phyloP scores from a whole-genome alignment of 208 protist genomes.

The Acanthamoeba lenticulata region DNA sequence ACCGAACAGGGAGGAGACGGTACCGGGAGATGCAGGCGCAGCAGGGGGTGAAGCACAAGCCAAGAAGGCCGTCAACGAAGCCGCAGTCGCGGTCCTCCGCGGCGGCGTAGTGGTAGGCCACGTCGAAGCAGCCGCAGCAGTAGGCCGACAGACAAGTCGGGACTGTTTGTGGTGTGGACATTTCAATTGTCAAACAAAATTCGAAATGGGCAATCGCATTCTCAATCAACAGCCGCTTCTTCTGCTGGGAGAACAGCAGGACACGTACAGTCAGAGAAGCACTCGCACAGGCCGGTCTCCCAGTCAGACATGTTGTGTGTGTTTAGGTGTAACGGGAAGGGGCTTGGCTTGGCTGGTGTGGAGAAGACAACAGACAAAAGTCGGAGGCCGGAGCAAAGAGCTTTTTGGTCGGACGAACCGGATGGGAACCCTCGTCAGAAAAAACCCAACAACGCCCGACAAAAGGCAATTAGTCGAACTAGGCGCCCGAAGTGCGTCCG shows the following conservation, averaged over 20 bases:
- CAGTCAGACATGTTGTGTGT: constrained; percentile 53
- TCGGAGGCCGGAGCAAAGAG: background rate
- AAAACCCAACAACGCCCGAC: background rate
- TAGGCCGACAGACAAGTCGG: constrained; percentile 28
- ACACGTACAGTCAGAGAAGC: constrained; percentile 58
- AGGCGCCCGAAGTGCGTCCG: too few relatives aligned
- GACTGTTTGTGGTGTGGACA: constrained; percentile 9
- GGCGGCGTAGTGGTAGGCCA: constrained; percentile 42
- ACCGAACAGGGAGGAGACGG: too few relatives aligned
- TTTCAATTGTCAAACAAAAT: too few relatives aligned
- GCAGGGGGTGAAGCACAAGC: constrained; percentile 41
- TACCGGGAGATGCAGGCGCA: constrained; percentile 12
- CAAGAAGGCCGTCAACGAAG: background rate
- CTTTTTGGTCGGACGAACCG: background rate
- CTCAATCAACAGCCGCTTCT: background rate
- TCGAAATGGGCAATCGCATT: too few relatives aligned
- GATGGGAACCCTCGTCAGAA: background rate
- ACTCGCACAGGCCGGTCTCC: constrained; percentile 50
- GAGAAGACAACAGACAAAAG: background rate
- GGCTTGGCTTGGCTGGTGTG: background rate
- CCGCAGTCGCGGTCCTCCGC: constrained; percentile 27
- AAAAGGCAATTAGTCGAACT: too few relatives aligned
- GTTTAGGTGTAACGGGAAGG: background rate
- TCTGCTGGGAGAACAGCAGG: background rate
- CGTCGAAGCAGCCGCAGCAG: constrained; percentile 46